Evolutionary conservation across 345 rosid species (phyloP).

Genomic region (Moricandia moricandioides): DNA sequence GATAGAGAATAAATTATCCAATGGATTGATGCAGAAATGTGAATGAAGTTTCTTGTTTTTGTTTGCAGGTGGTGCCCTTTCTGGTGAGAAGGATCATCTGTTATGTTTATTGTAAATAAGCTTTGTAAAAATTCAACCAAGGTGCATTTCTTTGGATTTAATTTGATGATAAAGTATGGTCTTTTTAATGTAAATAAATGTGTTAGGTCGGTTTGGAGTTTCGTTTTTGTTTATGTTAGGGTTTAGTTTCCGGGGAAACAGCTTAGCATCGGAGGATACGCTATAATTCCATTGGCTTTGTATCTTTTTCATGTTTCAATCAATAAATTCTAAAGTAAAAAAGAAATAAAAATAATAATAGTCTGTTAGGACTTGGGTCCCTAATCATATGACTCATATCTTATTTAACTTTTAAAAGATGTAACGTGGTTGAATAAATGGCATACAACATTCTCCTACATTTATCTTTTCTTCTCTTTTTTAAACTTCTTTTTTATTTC

Average conservation of each 20-base stretch:
- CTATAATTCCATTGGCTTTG: not conserved
- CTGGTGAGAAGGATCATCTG: conserved; percentile 52
- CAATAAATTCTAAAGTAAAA: too few species aligned
- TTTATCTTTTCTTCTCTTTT: not conserved
- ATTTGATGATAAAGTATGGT: not conserved
- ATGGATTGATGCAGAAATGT: not conserved
- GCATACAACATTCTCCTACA: not conserved
- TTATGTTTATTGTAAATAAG: conserved; percentile 27
- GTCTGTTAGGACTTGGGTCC: too few species aligned
- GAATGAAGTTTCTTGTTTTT: not conserved
- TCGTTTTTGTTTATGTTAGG: not conserved
- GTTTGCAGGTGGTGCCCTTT: conserved; percentile 81
- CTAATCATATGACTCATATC: conserved; percentile 12
- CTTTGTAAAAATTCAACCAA: conserved; percentile 4
- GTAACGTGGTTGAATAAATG: conserved; percentile 14
- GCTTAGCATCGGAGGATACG: not conserved
- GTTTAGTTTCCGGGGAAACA: not conserved
- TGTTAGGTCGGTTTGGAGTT: not conserved
- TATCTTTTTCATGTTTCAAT: not conserved
- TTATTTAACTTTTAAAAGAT: not conserved
- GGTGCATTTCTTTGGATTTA: conserved; percentile 19
- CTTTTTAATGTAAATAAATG: conserved; percentile 22
- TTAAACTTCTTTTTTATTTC: too few species aligned
- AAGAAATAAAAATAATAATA: not conserved
- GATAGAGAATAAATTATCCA: not conserved